Evolutionary conservation across 805 yeast genomes (phyloP), one percentile per base, ranked within the genome.

Genomic region (Tetrapisispora namnaoensis): DNA sequence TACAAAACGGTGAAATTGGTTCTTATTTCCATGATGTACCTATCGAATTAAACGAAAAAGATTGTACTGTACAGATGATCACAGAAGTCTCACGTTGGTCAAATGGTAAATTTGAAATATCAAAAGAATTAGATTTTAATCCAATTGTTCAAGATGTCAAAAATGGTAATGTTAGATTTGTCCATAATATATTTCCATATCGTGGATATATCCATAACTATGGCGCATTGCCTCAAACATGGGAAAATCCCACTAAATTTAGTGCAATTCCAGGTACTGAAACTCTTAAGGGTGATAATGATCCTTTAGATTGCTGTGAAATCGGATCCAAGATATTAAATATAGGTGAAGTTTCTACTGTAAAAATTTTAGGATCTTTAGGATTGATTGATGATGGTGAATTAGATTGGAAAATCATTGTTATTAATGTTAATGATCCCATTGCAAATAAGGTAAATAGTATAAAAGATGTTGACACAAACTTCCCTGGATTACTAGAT

Each of bases 281-380:
- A 54, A 56, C 66, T 3, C 66, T 76, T 35, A 68, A 69, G 52
- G 99, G 99, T 52, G 99, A 91, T 70, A 86, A 88, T 62, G 99
- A 91, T 68, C 99, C 99, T 3, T 71, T 91, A 53, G 99, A 91
- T 62, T 90, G 90, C 42, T 82, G 96, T 62, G 99, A 91, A 61
- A 87, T 91, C 51, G 95, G 96, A 20, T 71, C 77, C 41, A 55
- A 62, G 10, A 75, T 83, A 3, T 73, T 79, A 37, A 57, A 70
- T 48, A 73, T 79, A 16, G 95, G 95, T 24, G 80, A 79, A 50
- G 70, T 84, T 45, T 77, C 74, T 61, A 78, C 71, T 57, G 87
- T 78, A 42, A 83, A 85, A 67, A 75, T 85, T 7, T 71, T 86
- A 50, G 93, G 93, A 47, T 82, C 85, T 40, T 69, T 86, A 70